Conservation (phyloP, 176 grass and related monocot species). For the Oropetium thomaeum region DNA sequence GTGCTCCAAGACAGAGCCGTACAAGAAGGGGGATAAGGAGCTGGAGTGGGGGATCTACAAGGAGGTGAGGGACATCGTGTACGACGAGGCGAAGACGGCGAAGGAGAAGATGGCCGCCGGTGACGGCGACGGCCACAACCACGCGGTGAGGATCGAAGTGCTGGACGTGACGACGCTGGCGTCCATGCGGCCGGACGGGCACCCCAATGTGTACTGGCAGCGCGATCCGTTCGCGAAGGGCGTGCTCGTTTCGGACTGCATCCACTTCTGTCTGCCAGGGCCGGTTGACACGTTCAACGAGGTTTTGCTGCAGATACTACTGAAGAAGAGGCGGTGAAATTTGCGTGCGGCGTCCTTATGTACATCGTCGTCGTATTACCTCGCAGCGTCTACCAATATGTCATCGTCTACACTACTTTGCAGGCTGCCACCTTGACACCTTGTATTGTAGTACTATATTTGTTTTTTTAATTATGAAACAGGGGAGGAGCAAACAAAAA, state of each 20-base stretch:
- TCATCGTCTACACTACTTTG: too few species aligned
- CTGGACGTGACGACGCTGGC: slow-evolving; percentile 75
- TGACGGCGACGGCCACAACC: too few species aligned
- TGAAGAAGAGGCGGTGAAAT: slow-evolving; percentile 19
- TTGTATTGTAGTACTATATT: too few species aligned
- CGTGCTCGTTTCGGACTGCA: slow-evolving; percentile 49
- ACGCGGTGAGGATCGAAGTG: slow-evolving; percentile 30
- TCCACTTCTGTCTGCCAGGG: slow-evolving; percentile 70
- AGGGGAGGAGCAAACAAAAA: too few species aligned
- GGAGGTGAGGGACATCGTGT: slow-evolving; percentile 40
- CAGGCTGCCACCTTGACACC: too few species aligned
- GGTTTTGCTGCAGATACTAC: slow-evolving; percentile 47
- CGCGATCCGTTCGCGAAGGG: slow-evolving; percentile 42
- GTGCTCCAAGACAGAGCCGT: slow-evolving; percentile 49
- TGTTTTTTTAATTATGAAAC: too few species aligned
- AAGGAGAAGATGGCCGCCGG: neutral
- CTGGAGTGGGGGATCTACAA: slow-evolving; percentile 23
- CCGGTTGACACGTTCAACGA: slow-evolving; percentile 70
- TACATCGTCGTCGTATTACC: too few species aligned
- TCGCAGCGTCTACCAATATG: too few species aligned
- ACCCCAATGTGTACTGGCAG: slow-evolving; percentile 57
- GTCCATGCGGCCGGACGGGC: slow-evolving; percentile 57
- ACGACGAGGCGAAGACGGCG: slow-evolving; percentile 33
- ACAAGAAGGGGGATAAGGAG: slow-evolving; percentile 48
- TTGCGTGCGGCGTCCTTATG: too few species aligned